These are phyloP conservation scores for Verticillium longisporum DNA, from an alignment of 2,329 filamentous ascomycete genomes.

Conservation along the genomic window DNA sequence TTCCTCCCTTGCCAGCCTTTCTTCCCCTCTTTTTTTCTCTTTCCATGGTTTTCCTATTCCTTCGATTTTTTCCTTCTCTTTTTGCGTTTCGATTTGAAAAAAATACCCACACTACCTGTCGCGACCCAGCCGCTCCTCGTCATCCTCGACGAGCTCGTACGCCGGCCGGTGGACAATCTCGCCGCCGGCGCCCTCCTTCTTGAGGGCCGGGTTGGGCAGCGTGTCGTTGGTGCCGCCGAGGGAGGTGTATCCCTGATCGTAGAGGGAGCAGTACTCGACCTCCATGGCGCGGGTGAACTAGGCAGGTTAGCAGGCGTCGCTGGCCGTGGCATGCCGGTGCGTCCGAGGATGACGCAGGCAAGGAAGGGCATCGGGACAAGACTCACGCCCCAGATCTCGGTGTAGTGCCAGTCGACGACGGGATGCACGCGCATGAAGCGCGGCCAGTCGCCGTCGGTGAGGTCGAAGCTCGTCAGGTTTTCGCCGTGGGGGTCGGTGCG, in stretches of 20 bases:
- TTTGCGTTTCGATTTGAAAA: no score
- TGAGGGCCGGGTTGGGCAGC: constrained; percentile 74
- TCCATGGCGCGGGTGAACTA: constrained; percentile 76
- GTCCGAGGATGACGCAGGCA: no score
- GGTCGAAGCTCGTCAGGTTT: constrained; percentile 72
- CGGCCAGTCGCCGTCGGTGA: constrained; percentile 86
- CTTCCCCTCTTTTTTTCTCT: no score
- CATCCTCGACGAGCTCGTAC: constrained; percentile 67
- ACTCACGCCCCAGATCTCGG: constrained; percentile 87
- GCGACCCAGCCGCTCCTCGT: constrained; percentile 72
- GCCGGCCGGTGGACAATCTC: constrained; percentile 56
- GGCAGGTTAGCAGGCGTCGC: no score
- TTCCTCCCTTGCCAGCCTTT: no score
- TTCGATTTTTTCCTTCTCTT: not conserved
- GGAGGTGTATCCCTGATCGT: constrained; percentile 84
- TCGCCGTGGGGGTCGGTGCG: constrained; percentile 89
- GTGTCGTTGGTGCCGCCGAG: constrained; percentile 89
- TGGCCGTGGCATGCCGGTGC: no score
- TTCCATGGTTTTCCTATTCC: not conserved
- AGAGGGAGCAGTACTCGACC: constrained; percentile 79
- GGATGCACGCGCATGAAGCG: constrained; percentile 89
- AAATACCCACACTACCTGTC: constrained; percentile 44
- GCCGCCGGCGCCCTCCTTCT: constrained; percentile 23
- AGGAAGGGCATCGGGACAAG: not conserved
- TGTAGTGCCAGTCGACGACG: constrained; percentile 95